Base-by-base conservation (phyloP, 345 rosid species). In the Triadica sebifera region DNA sequence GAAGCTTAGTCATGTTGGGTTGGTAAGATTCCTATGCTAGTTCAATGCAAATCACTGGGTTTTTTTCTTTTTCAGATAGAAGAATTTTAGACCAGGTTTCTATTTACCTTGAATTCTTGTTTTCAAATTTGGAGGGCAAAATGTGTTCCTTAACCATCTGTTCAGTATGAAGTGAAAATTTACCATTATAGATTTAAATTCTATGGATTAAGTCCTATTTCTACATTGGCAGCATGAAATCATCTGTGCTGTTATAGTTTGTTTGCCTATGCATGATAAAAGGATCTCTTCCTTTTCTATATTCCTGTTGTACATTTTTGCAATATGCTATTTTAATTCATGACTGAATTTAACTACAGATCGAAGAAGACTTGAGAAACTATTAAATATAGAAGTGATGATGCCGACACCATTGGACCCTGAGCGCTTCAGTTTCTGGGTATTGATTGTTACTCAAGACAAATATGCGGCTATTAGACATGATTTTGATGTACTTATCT, bases 341-440 rank as follows among this genome's bases (percentile, higher is more conserved):
- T 53, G 58, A 56, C 43, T 62, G 43, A 52, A 20, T 46, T 74
- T 64, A 47, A 45, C 29, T 69, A 17, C 91, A 92, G 99, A 90
- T 82, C 77, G 88, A 73, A 80, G 91, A 76, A 82, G 85, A 81
- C 85, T 89, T 4, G 96, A 94, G 75, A 85, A 73, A 74, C 88
- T 91, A 66, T 66, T 75, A 66, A 89, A 86, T 70, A 76, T 82
- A 66, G 98, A 94, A 83, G 81, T 79, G 39, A 92, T 91, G 95
- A 89, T 94, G 89, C 99, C 99, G 16, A 67, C 86, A 16, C 76
- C 86, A 52, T 81, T 81, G 73, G 95, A 92, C 82, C 97, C 96
- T 0, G 99, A 95, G 79, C 87, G 84, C 73, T 93, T 95, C 84
- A 92, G 99, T 80, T 95, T 92, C 81, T 95, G 99, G 99, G 99